phyloP scores from a whole-genome alignment of 345 rosid species.

The Aegle marmelos region DNA sequence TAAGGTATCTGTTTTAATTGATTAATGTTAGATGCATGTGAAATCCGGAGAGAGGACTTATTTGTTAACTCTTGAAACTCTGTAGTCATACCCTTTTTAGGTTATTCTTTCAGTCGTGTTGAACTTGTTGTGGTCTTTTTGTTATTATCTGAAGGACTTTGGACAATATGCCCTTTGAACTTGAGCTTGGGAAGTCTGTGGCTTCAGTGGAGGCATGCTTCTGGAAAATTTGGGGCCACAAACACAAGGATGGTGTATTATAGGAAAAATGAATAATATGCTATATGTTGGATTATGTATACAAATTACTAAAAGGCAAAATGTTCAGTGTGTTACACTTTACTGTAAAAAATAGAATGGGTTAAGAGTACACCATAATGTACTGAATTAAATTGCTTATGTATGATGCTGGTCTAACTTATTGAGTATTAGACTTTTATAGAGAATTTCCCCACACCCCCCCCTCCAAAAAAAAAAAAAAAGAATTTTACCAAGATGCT shows the following conservation, averaged over 20 bases:
- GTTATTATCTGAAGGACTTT: background rate
- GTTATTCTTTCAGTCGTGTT: background rate
- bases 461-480: too few species aligned
- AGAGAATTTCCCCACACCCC: background rate
- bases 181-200: background rate
- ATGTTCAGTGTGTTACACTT: background rate
- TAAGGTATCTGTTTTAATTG: slow-evolving; percentile 40
- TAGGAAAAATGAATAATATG: too few species aligned
- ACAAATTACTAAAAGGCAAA: background rate
- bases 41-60: background rate
- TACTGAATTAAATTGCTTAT: background rate
- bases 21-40: background rate
- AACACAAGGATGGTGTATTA: too few species aligned
- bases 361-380: background rate
- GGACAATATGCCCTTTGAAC: background rate
- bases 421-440: background rate
- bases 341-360: background rate
- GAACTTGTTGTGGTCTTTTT: background rate
- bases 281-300: background rate
- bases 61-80: slow-evolving; percentile 4
- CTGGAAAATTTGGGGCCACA: too few species aligned
- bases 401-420: background rate
- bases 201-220: too few species aligned
- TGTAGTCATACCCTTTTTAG: background rate
- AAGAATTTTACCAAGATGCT: background rate